Evolutionary conservation across 495 filamentous ascomycete genomes (phyloP).

Genomic region (Pseudevernia furfuracea): DNA sequence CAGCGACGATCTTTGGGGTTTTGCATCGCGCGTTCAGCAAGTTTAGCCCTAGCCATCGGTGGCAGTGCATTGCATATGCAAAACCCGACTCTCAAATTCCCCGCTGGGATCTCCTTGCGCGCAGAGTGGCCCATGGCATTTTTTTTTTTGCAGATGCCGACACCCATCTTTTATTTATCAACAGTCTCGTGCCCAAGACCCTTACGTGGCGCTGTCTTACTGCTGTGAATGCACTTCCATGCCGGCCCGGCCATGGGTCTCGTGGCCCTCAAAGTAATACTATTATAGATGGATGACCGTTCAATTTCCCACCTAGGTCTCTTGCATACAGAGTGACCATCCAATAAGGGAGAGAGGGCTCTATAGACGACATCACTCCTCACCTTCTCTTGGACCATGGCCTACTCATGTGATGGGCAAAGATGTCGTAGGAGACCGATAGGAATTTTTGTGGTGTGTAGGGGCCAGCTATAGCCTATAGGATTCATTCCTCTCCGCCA

Average conservation of each 20-base stretch:
- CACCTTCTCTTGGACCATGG: background rate
- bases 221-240: background rate
- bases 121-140: background rate
- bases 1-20: too few relatives aligned
- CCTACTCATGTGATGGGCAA: background rate
- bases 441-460: background rate
- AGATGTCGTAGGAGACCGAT: background rate
- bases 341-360: background rate
- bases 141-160: background rate
- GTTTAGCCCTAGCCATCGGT: background rate
- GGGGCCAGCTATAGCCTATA: background rate
- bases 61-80: background rate
- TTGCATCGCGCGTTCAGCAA: background rate
- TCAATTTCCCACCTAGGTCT: background rate
- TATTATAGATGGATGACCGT: background rate
- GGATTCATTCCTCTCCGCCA: background rate
- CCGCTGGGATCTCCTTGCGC: background rate
- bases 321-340: background rate
- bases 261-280: background rate
- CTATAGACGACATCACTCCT: background rate
- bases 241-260: background rate
- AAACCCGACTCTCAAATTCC: background rate
- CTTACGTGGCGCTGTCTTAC: background rate
- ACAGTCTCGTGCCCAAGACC: background rate
- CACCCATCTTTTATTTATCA: background rate